phyloP scores from a whole-genome alignment of 2,329 filamentous ascomycete genomes.

The Lasiodiplodia gonubiensis region DNA sequence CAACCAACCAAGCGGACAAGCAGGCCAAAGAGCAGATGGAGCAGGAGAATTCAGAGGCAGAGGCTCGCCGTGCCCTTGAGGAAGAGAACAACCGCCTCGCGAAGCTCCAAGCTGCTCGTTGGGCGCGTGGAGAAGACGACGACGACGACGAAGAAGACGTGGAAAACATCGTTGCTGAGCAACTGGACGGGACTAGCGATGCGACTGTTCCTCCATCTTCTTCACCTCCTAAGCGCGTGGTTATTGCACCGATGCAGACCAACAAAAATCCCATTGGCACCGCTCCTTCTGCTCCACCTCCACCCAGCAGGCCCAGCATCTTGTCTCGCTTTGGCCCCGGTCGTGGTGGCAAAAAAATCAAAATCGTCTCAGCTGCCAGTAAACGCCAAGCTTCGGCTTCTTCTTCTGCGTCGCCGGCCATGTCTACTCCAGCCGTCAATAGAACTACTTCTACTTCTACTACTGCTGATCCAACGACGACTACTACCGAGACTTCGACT shows the following conservation, averaged over 20 bases:
- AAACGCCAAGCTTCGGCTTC: not conserved
- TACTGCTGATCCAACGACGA: conserved; percentile 27
- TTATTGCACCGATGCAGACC: not conserved
- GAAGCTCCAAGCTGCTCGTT: conserved; percentile 19
- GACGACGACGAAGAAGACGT: conserved; percentile 4
- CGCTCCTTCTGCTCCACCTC: conserved; percentile 1
- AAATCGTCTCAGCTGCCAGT: conserved; percentile 36
- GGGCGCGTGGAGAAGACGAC: conserved; percentile 8
- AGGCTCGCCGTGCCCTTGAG: conserved; percentile 6
- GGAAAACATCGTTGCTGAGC: not conserved
- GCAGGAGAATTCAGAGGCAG: not conserved
- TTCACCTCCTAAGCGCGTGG: not conserved
- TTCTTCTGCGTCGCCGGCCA: not conserved
- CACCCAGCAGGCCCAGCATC: conserved; percentile 30
- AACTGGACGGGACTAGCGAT: conserved; percentile 12
- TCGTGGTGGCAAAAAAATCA: conserved; percentile 42
- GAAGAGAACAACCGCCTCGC: conserved; percentile 20
- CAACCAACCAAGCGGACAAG: conserved; percentile 28
- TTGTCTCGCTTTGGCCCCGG: conserved; percentile 4
- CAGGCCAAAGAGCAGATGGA: conserved; percentile 22
- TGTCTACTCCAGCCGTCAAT: not conserved
- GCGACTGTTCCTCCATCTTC: not conserved
- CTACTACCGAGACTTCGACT: conserved; percentile 27
- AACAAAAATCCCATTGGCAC: not conserved
- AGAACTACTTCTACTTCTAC: conserved; percentile 25